Base-by-base conservation (phyloP, 345 rosid species). In the Eucalyptus sp. region DNA sequence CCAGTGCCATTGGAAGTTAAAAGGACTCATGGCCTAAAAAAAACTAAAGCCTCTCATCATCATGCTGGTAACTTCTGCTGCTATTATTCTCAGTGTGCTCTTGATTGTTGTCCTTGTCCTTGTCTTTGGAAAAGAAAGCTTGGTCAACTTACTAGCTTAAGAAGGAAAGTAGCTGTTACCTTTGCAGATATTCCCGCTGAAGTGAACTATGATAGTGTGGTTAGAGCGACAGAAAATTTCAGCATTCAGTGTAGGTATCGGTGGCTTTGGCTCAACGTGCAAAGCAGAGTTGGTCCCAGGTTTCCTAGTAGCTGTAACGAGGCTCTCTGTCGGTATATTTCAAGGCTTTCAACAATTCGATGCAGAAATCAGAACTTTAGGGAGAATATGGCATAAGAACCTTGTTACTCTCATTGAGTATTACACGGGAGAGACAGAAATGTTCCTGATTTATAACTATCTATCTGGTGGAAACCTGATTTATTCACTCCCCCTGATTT, bases 251-350 rank as follows among this genome's bases (percentile, higher is more conserved):
- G 94, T 95, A 12, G 97, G 97, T 64, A 90, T 93, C 4, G 97
- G 97, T 87, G 97, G 96, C 44, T 95, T 92, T 51, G 97, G 97
- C 68, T 94, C 96, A 86, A 95, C 95, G 16, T 95, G 94, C 93
- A 93, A 91, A 90, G 96, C 97, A 41, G 96, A 95, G 90, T 37
- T 95, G 89, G 76, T 89, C 41, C 93, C 95, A 7, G 96, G 95
- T 90, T 92, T 89, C 90, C 89, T 92, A 50, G 95, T 95, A 25
- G 97, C 97, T 44, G 93, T 95, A 27, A 95, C 92, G 93, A 94
- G 91, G 93, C 95, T 95, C 66, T 93, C 93, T 27, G 90, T 93
- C 7, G 95, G 96, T 79, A 91, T 94, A 87, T 93, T 95, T 90
- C 96, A 95, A 88, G 96, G 97, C 33, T 50, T 90, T 60, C 92